These are phyloP conservation scores for Malassezia caprae DNA, from an alignment of 1,284 basidiomycete species.

Conservation along the genomic window DNA sequence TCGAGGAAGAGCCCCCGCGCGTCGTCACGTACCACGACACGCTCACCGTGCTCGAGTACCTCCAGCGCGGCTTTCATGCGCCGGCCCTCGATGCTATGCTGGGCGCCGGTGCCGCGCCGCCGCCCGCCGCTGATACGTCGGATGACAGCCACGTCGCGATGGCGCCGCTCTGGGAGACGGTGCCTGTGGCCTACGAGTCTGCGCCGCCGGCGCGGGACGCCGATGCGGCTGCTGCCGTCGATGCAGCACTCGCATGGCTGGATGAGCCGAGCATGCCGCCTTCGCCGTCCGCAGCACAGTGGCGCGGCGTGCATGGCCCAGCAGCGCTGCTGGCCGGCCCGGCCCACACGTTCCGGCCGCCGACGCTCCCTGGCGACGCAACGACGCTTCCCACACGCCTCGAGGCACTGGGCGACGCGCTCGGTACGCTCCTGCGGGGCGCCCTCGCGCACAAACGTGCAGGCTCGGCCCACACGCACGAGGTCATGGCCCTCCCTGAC, in stretches of 20 bases:
- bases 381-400: background rate
- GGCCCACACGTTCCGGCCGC: background rate
- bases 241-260: background rate
- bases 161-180: background rate
- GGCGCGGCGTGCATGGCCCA: background rate
- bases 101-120: background rate
- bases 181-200: background rate
- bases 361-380: slow-evolving; percentile 10
- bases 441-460: background rate
- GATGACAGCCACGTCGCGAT: slow-evolving; percentile 1
- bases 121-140: slow-evolving; percentile 1
- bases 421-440: background rate
- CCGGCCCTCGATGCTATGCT: slow-evolving; percentile 15
- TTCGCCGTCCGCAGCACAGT: background rate
- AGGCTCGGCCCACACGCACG: background rate
- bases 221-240: background rate
- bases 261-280: background rate
- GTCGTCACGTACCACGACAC: slow-evolving; percentile 13
- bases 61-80: slow-evolving; percentile 15
- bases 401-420: background rate
- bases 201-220: background rate
- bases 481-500: background rate
- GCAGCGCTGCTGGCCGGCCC: slow-evolving; percentile 6
- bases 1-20: background rate
- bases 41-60: slow-evolving; percentile 15